These are phyloP conservation scores for Xerocomus potaroensis DNA, from an alignment of 768 basidiomycete species.

Conservation along the genomic window DNA sequence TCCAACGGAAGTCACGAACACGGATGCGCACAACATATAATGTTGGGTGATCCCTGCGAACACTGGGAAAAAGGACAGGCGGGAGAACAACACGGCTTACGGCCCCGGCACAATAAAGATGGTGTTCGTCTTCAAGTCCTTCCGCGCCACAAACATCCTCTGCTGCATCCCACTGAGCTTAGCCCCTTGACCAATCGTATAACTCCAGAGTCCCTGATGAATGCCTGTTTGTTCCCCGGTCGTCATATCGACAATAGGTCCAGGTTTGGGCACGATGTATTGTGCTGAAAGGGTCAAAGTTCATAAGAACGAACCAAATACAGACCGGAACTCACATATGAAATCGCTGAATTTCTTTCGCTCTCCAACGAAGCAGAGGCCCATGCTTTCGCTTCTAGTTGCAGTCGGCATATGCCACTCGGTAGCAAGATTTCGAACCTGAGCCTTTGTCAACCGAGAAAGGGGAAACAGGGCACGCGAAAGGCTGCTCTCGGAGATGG, in stretches of 20 bases:
- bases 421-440: constrained; percentile 70
- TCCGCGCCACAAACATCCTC: constrained; percentile 69
- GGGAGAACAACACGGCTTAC: constrained; percentile 37
- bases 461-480: constrained; percentile 77
- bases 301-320: neutral
- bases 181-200: constrained; percentile 81
- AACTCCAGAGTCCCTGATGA: constrained; percentile 80
- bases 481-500: constrained; percentile 64
- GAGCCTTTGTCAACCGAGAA: constrained; percentile 56
- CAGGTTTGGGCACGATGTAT: constrained; percentile 69
- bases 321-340: constrained; percentile 47
- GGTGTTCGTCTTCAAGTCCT: constrained; percentile 57
- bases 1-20: constrained; percentile 65
- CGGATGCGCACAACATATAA: constrained; percentile 41
- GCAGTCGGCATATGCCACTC: constrained; percentile 66
- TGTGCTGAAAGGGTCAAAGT: constrained; percentile 45
- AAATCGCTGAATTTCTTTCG: constrained; percentile 69
- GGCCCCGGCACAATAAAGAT: constrained; percentile 74
- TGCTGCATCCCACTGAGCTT: constrained; percentile 56
- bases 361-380: constrained; percentile 91
- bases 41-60: constrained; percentile 53
- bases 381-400: constrained; percentile 81
- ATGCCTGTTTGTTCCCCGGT: constrained; percentile 51
- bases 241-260: constrained; percentile 57
- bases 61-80: neutral